Conservation (phyloP, 805 yeast genomes). For the Kuraishia piskuri region DNA sequence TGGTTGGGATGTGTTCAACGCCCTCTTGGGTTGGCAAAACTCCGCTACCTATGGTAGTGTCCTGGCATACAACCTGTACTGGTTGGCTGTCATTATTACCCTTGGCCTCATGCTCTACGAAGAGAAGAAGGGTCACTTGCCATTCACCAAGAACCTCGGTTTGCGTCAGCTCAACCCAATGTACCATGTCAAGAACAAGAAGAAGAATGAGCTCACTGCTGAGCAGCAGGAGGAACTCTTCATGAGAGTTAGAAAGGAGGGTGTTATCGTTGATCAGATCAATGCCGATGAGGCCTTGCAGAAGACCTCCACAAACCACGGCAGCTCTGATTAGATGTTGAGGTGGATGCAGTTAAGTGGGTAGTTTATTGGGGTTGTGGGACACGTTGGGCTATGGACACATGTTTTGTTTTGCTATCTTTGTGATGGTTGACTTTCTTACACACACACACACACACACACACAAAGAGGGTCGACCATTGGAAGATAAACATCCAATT, state of each 20-base stretch:
- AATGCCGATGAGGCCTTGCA: not conserved
- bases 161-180: conserved; percentile 58
- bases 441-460: conserved; percentile 5
- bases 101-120: conserved; percentile 63
- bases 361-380: not conserved
- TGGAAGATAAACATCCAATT: not conserved
- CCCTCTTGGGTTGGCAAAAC: conserved; percentile 95
- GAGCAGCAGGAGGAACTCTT: conserved; percentile 49
- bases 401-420: not conserved
- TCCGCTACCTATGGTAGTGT: conserved; percentile 93
- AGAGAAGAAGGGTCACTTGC: conserved; percentile 78
- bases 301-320: not conserved
- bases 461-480: not conserved
- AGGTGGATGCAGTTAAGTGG: not conserved
- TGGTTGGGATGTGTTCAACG: conserved; percentile 97
- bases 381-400: not conserved
- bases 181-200: conserved; percentile 62
- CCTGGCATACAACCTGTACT: conserved; percentile 79
- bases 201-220: conserved; percentile 45
- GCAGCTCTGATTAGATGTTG: not conserved
- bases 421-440: not conserved
- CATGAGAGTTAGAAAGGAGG: conserved; percentile 26
- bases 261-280: conserved; percentile 12
- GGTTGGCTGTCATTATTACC: conserved; percentile 58
- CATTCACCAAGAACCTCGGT: conserved; percentile 45